phyloP scores from a whole-genome alignment of 345 rosid species.

The Melastoma malabathricum region DNA sequence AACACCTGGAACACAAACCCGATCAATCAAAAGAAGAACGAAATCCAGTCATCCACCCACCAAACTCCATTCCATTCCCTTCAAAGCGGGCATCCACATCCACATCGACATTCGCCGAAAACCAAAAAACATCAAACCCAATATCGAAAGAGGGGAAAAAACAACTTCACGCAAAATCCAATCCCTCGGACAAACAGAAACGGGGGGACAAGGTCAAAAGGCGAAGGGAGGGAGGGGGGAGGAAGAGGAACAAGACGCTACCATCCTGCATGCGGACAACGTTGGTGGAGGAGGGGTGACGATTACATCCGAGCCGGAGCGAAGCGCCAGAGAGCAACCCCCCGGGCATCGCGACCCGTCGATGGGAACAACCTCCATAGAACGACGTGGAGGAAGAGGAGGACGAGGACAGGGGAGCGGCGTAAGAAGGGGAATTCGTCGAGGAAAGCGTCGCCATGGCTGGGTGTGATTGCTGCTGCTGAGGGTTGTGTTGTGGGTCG shows the following conservation, averaged over 20 bases:
- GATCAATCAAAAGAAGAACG: background rate
- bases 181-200: background rate
- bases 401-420: slow-evolving; percentile 18
- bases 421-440: slow-evolving; percentile 23
- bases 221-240: background rate
- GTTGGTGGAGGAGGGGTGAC: slow-evolving; percentile 7
- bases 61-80: background rate
- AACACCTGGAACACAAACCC: too few species aligned
- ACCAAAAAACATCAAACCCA: background rate
- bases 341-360: slow-evolving; percentile 16
- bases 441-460: slow-evolving; percentile 54
- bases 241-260: slow-evolving; percentile 10
- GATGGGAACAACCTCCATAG: slow-evolving; percentile 16
- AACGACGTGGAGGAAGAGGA: background rate
- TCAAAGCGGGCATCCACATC: background rate
- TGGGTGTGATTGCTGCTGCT: too few species aligned
- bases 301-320: slow-evolving; percentile 21
- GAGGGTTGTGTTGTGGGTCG: too few species aligned
- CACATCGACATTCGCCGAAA: too few species aligned
- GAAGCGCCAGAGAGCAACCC: slow-evolving; percentile 24
- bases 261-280: slow-evolving; percentile 45
- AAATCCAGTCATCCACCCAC: background rate
- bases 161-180: background rate
- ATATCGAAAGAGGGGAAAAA: background rate
- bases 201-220: background rate